Evolutionary conservation across 768 basidiomycete species (phyloP).

Genomic region (Bullera alba): DNA sequence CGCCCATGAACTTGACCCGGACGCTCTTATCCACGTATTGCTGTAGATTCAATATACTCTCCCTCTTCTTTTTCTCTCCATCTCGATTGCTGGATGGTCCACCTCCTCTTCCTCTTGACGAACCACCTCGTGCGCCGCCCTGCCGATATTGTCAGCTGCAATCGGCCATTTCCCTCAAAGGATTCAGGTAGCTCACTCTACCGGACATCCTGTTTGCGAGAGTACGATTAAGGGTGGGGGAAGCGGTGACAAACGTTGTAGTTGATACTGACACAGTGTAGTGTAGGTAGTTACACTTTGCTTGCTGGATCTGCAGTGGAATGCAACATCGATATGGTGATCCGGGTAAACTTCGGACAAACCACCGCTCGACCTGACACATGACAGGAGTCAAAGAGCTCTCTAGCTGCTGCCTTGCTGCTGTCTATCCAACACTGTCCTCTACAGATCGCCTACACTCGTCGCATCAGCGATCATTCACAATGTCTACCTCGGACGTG

Average conservation of each 20-base stretch:
- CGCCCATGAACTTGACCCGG: constrained; percentile 95
- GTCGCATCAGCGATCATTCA: too few relatives aligned
- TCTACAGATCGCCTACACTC: too few relatives aligned
- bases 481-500: too few relatives aligned
- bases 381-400: too few relatives aligned
- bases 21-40: constrained; percentile 90
- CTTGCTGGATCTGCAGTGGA: too few relatives aligned
- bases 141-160: constrained; percentile 46
- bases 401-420: too few relatives aligned
- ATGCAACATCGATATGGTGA: too few relatives aligned
- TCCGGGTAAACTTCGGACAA: too few relatives aligned
- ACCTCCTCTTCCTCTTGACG: constrained; percentile 49
- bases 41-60: constrained; percentile 89
- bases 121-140: constrained; percentile 44
- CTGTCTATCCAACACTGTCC: too few relatives aligned
- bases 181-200: constrained; percentile 21
- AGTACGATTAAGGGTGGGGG: too few relatives aligned
- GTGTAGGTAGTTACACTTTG: too few relatives aligned
- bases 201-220: constrained; percentile 27
- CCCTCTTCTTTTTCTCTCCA: constrained; percentile 75
- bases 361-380: too few relatives aligned
- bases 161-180: background rate
- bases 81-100: constrained; percentile 49
- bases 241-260: background rate
- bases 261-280: background rate